These are phyloP conservation scores for Protostelium mycophagum DNA, from an alignment of 78 protist species.

Conservation along the genomic window DNA sequence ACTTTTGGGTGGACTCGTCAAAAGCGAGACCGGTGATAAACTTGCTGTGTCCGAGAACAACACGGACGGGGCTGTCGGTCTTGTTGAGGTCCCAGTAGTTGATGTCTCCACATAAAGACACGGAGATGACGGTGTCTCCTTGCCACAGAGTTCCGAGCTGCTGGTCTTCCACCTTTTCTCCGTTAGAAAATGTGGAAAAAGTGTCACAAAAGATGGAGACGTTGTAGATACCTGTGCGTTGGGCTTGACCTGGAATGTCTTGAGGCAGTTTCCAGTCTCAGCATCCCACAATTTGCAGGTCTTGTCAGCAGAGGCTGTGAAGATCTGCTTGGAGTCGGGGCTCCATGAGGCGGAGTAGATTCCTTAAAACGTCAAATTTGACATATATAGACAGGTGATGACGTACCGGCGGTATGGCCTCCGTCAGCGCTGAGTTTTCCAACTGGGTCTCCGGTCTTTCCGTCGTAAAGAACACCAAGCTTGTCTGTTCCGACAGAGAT, in stretches of 20 bases:
- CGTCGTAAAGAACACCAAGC: conserved; percentile 76
- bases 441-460: conserved; percentile 79
- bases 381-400: neutral
- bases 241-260: conserved; percentile 26
- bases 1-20: conserved; percentile 13
- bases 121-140: conserved; percentile 53
- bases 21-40: conserved; percentile 56
- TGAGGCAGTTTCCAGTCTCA: conserved; percentile 35
- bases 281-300: conserved; percentile 75
- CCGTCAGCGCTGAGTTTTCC: conserved; percentile 32
- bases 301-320: conserved; percentile 85
- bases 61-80: conserved; percentile 39
- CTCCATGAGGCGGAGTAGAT: conserved; percentile 61
- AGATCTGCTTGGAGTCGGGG: conserved; percentile 57
- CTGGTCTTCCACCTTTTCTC: conserved; percentile 57
- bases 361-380: neutral
- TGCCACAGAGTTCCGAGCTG: conserved; percentile 84
- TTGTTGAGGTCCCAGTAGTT: conserved; percentile 34
- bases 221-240: neutral
- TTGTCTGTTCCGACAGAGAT: conserved; percentile 72
- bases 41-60: conserved; percentile 81
- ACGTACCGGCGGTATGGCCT: conserved; percentile 67
- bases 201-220: neutral
- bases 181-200: conserved; percentile 6
- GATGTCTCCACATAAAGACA: conserved; percentile 70